Evolutionary conservation across 192 early-diverging fungal genomes (phyloP), one percentile per base, ranked within the genome.

Genomic region (Thoreauomyces humboldtii): DNA sequence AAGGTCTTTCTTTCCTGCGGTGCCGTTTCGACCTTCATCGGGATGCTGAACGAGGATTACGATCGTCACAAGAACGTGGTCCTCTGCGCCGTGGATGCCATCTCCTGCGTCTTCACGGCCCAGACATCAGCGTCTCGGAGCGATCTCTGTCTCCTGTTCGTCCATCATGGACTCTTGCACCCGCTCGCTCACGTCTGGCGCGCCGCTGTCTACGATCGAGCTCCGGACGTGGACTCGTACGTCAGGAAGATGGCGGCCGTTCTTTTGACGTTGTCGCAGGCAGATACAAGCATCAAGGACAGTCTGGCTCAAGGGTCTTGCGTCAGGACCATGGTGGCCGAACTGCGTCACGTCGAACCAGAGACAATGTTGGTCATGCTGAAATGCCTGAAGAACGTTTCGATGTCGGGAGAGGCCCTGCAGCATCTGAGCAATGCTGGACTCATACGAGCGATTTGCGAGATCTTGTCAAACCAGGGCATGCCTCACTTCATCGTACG

Each of bases 1-100:
- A 84, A 81, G 37, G 81, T 85, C 75, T 83, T 85, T 56, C 60
- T 86, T 41, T 81, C 82, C 11, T 86, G 84, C 56, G 71, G 81
- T 14, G 83, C 81, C 0, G 52, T 85, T 1, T 47, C 75, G 29
- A 68, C 77, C 3, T 44, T 86, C 14, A 73, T 83, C 17, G 66
- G 74, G 0, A 73, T 86, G 50, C 57, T 86, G 41, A 63, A 73
- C 17, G 79, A 63, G 15, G 74, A 77, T 43, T 86, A 85, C 61
- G 9, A 42, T 4, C 67, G 63, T 19, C 59, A 75, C n/a, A 77
- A 70, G 32, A 71, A 85, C 28, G 47, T 86, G 1, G 72, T 84
- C 3, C 76, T 70, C 69, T 75, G 77, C 29, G 83, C 81, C 0
- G 71, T 83, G 24, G 78, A 83, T 36, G 77, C 71, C 24, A 77